Evolutionary conservation across 345 rosid genomes (phyloP).

Genomic region (Stellera chamaejasme): DNA sequence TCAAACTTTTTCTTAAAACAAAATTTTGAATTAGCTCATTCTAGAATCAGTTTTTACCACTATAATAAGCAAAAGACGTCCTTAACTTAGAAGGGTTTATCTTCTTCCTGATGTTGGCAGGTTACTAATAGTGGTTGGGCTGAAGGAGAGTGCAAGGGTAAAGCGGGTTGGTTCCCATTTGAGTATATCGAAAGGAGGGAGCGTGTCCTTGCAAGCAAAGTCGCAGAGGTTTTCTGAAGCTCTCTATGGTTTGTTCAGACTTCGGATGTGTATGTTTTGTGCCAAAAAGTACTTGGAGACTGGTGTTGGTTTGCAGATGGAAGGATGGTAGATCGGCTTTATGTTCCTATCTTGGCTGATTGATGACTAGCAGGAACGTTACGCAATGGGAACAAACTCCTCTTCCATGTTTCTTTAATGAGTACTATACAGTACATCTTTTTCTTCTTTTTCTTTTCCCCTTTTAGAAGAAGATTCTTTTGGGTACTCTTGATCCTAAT

Average conservation of each 20-base stretch:
- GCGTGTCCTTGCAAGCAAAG: slow-evolving; percentile 78
- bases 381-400: not conserved
- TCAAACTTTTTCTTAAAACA: no score
- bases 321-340: slow-evolving; percentile 3
- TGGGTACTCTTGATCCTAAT: slow-evolving; percentile 1
- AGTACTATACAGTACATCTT: slow-evolving; percentile 12
- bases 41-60: no score
- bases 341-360: slow-evolving; percentile 9
- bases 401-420: slow-evolving; percentile 1
- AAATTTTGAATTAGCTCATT: no score
- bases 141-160: slow-evolving; percentile 95
- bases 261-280: slow-evolving; percentile 12
- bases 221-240: slow-evolving; percentile 72
- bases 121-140: slow-evolving; percentile 90
- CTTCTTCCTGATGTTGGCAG: slow-evolving; percentile 28
- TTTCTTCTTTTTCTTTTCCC: no score
- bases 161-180: slow-evolving; percentile 92
- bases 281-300: slow-evolving; percentile 12
- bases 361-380: slow-evolving; percentile 21
- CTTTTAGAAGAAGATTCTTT: slow-evolving; percentile 5
- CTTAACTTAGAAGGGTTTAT: slow-evolving; percentile 8
- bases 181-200: slow-evolving; percentile 82
- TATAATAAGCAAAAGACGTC: no score
- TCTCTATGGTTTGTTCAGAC: slow-evolving; percentile 7
- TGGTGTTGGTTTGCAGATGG: slow-evolving; percentile 10